Evolutionary conservation across 495 filamentous ascomycete genomes (phyloP), one percentile per base, ranked within the genome.

Genomic region (Lasiosphaeris hirsuta): DNA sequence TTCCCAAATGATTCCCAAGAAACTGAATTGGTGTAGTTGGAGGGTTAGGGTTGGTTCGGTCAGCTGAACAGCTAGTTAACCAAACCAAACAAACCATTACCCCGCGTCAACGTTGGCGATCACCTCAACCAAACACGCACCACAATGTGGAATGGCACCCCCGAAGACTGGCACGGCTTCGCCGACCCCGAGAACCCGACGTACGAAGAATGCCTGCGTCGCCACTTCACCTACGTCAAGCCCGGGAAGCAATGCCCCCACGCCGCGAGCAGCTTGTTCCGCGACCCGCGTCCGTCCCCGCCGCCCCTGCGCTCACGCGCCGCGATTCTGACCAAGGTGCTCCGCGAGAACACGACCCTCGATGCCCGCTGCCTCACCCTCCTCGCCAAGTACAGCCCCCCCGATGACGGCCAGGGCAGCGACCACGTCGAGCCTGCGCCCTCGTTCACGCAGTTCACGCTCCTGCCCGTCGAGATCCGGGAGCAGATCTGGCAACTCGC

Each of bases 161-260:
- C 23, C 10, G 23, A 49, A 4, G 23, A 49, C 10, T 49, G 46
- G 46, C 23, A 49, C 7, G n/a, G 10, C 23, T 51, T 58, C 14
- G 47, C 48, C 39, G 47, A 58, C 46, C 56, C 48, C 6, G 37
- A 43, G 34, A 39, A 58, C 18, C 56, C 56, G 10, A 58, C 56
- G 2, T 45, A 58, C 47, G 39, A 45, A 42, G 56, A 58, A 52
- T 36, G 30, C 39, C 10, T 10, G n/a, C 37, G 47, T 1, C 38
- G 37, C 3, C 38, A 47, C 10, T 51, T 45, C 39, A 14, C 18
- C 30, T 10, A 38, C 47, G 23, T 56, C 23, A 44, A 43, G 18
- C 46, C 46, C 10, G 56, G 56, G 18, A 58, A 58, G 23, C 56
- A 58, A 30, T 58, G 56, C n/a, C 17, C 47, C 17, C 56, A 58